Base-by-base conservation (phyloP, 2,329 filamentous ascomycete species). In the Alternaria viburni region DNA sequence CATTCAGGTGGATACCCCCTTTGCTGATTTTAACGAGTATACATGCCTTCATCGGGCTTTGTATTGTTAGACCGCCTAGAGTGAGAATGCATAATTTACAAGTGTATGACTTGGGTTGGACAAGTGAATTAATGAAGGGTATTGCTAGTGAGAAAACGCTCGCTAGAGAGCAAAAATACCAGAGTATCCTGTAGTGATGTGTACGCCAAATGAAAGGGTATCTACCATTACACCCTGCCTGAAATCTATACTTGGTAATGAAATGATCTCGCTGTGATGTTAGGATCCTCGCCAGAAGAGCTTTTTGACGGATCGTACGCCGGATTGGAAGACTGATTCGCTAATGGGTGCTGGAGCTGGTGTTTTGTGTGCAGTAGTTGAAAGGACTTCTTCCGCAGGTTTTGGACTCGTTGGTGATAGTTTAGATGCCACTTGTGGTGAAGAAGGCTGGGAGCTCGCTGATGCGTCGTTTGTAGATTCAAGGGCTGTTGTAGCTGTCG, bases 281-380 rank as follows among this genome's bases (percentile, higher is more conserved):
- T 46, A 32, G 59, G n/a, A 56, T 46, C 26, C 15, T 28, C 45
- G 21, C 62, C 62, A 67, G 9, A 67, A 49, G 13, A 67, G 17
- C 10, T 43, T 36, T 13, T 54, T 65, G 10, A 67, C 56, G 6
- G 62, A 64, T 7, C 26, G 54, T 10, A 67, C 36, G 13, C 61
- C 51, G 17, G 58, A 67, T 15, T 65, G 59, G 9, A 67, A 60
- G 5, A 65, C 44, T 8, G 65, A 58, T 6, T 62, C 36, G 11
- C 15, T 57, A 3, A 57, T 6, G 6, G 32, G 50, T 5, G 43
- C 23, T 12, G 58, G 13, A 4, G 32, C 32, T 17, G 62, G 51
- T 12, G 59, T 59, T 32, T 41, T 41, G 30, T n/a, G 19, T 8
- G 30, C 23, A 15, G 6, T 15, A 6, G 19, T 17, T 36, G 19